Evolutionary conservation across 441 rosid species (phyloP).

Genomic region (Bruguiera hainesii): DNA sequence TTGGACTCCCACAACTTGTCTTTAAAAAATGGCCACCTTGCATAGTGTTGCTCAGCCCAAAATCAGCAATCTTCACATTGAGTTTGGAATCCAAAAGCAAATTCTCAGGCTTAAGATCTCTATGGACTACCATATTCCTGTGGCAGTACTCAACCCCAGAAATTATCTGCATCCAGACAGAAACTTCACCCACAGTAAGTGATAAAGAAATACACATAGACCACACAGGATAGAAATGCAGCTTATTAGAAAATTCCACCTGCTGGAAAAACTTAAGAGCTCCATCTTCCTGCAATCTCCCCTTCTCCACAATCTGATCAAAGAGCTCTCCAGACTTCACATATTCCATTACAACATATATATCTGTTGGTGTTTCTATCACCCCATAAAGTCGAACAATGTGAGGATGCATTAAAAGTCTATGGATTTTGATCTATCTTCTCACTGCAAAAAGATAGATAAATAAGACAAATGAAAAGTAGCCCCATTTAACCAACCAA

Average conservation of each 20-base stretch:
- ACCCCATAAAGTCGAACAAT: constrained; percentile 90
- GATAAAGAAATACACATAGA: neutral
- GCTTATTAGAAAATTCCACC: constrained; percentile 36
- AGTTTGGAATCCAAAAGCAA: constrained; percentile 85
- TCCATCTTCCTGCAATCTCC: constrained; percentile 89
- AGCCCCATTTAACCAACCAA: constrained; percentile 6
- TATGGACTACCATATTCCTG: constrained; percentile 89
- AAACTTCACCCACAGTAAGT: neutral
- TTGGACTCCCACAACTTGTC: constrained; percentile 98
- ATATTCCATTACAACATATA: constrained; percentile 93
- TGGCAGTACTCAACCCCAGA: constrained; percentile 98
- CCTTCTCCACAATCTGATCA: constrained; percentile 94
- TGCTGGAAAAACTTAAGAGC: constrained; percentile 96
- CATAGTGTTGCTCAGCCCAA: constrained; percentile 95
- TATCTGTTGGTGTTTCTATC: constrained; percentile 79
- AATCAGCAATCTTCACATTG: constrained; percentile 94
- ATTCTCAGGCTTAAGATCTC: constrained; percentile 97
- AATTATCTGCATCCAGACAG: constrained; percentile 64
- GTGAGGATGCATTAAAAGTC: constrained; percentile 97
- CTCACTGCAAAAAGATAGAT: constrained; percentile 50
- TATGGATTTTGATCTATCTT: constrained; percentile 81
- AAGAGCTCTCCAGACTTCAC: constrained; percentile 93
- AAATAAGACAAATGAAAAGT: neutral
- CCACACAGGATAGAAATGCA: constrained; percentile 11
- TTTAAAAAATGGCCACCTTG: constrained; percentile 93